Evolutionary conservation across 2,329 filamentous ascomycete species (phyloP).

Genomic region (Chrysoporthe austroafricana): DNA sequence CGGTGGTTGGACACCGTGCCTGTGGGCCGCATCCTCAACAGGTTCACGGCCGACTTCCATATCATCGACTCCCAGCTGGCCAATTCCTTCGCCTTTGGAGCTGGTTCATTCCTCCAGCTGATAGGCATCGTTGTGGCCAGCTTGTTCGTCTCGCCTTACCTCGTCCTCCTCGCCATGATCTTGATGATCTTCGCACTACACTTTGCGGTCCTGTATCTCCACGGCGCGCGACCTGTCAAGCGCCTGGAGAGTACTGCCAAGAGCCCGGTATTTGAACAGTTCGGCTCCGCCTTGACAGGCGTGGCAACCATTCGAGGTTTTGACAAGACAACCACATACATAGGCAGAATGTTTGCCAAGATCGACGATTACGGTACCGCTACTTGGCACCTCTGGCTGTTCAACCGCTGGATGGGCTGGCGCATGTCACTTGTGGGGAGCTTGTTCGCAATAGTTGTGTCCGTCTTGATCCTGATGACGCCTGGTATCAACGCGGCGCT

Average conservation of each 20-base stretch:
- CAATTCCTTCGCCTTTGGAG: slow-evolving; percentile 63
- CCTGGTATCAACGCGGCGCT: slow-evolving; percentile 68
- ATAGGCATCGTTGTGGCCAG: slow-evolving; percentile 69
- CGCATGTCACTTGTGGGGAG: slow-evolving; percentile 72
- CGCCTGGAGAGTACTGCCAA: slow-evolving; percentile 77
- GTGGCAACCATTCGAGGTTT: slow-evolving; percentile 78
- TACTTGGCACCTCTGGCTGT: slow-evolving; percentile 70
- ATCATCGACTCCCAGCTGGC: slow-evolving; percentile 71
- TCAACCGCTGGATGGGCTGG: slow-evolving; percentile 78
- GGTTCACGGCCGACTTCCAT: slow-evolving; percentile 78
- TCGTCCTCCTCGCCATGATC: slow-evolving; percentile 64
- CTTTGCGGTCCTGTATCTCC: slow-evolving; percentile 65
- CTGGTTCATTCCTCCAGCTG: slow-evolving; percentile 64
- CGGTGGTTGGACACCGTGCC: slow-evolving; percentile 82
- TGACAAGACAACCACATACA: slow-evolving; percentile 67
- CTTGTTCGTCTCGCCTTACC: slow-evolving; percentile 67
- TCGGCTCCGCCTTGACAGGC: slow-evolving; percentile 72
- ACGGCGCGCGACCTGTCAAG: slow-evolving; percentile 75
- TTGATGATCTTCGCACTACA: slow-evolving; percentile 62
- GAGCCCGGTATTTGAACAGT: slow-evolving; percentile 80
- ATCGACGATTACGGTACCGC: slow-evolving; percentile 71
- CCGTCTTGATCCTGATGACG: slow-evolving; percentile 64
- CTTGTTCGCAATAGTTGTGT: slow-evolving; percentile 68
- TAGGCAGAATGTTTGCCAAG: slow-evolving; percentile 69
- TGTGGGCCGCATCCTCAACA: slow-evolving; percentile 74